These are phyloP conservation scores for Trichomonas vaginalis DNA, from an alignment of 208 protist species.

Conservation along the genomic window DNA sequence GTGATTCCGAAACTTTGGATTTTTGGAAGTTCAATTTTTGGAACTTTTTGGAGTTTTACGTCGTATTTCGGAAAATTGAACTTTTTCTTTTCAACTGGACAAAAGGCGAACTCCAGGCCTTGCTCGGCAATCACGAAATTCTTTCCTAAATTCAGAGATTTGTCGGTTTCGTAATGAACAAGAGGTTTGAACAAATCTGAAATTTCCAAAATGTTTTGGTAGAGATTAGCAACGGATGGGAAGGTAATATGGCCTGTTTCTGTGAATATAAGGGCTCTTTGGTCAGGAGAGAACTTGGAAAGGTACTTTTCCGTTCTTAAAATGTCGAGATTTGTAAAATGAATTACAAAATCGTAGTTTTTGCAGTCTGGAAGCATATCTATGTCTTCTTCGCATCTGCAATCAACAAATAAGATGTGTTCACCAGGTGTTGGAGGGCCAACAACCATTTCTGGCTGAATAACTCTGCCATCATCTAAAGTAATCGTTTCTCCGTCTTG, in stretches of 20 bases:
- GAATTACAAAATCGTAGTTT: not conserved
- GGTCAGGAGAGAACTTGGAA: not conserved
- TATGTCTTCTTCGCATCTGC: not conserved
- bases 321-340: not conserved
- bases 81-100: not conserved
- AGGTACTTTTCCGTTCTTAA: not conserved
- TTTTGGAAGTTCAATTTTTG: not conserved
- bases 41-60: no score
- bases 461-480: not conserved
- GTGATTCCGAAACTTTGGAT: not conserved
- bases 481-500: not conserved
- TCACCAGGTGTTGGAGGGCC: not conserved
- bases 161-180: not conserved
- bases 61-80: not conserved
- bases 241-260: not conserved
- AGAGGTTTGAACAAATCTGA: not conserved
- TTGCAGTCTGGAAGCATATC: not conserved
- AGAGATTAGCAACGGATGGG: not conserved
- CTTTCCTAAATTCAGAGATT: not conserved
- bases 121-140: not conserved
- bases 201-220: not conserved
- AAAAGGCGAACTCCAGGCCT: not conserved
- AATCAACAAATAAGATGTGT: not conserved
- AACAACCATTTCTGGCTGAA: not conserved
- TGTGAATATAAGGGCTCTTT: not conserved